Evolutionary conservation across 2,329 filamentous ascomycete genomes (phyloP).

Genomic region (Ophiognomonia clavigignenti-juglandacearum): DNA sequence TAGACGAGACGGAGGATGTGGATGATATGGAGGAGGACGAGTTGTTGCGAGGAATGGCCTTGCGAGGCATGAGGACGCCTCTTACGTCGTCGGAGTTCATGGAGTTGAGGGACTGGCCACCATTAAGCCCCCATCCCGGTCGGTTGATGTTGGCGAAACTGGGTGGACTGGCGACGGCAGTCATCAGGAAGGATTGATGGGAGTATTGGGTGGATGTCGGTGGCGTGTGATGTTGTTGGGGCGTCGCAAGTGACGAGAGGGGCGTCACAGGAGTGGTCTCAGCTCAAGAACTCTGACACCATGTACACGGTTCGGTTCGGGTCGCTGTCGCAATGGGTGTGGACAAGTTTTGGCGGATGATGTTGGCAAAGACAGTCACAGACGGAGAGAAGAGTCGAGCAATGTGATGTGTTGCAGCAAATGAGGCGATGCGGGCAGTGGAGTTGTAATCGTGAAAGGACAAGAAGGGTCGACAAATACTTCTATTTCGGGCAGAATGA

Average conservation of each 20-base stretch:
- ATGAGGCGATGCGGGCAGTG: no score
- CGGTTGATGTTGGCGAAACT: constrained; percentile 59
- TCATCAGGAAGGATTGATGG: constrained; percentile 47
- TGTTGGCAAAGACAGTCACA: no score
- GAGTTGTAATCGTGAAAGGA: background rate
- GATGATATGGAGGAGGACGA: constrained; percentile 84
- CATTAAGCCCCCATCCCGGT: constrained; percentile 62
- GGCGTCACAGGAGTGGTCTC: constrained; percentile 10
- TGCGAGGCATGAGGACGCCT: constrained; percentile 86
- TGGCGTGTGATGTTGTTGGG: constrained; percentile 19
- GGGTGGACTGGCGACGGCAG: constrained; percentile 62
- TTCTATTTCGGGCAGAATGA: constrained; percentile 5
- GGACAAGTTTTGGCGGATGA: no score
- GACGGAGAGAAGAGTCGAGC: no score
- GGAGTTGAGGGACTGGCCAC: constrained; percentile 48
- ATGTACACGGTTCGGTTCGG: constrained; percentile 19
- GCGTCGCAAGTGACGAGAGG: constrained; percentile 17
- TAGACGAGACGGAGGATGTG: constrained; percentile 53
- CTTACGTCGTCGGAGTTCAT: constrained; percentile 81
- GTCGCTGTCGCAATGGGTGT: constrained; percentile 5
- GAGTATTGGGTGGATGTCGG: constrained; percentile 12
- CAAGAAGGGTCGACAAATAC: constrained; percentile 1
- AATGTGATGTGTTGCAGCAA: no score
- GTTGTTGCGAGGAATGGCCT: constrained; percentile 79
- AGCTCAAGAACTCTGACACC: constrained; percentile 18